Evolutionary conservation across 345 rosid genomes (phyloP), one percentile per base, ranked within the genome.

Genomic region (Arabis hirsuta): DNA sequence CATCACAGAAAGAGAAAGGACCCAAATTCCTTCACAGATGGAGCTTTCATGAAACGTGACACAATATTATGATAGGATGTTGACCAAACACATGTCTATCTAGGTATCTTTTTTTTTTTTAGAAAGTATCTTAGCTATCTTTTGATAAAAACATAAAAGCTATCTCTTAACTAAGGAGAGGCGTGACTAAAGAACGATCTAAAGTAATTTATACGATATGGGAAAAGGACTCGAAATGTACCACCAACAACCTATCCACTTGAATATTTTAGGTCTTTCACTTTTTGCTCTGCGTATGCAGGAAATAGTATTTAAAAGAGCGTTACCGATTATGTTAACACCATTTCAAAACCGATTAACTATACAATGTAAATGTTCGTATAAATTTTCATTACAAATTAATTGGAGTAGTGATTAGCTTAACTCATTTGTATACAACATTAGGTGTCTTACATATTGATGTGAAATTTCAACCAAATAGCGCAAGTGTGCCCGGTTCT

Each of bases 41-140:
- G 24, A 64, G 73, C 73, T 74, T 67, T 51, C 67, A 59, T 59
- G 45, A 66, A 74, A 66, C 78, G 73, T 74, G 73, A 67, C 41
- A 73, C 38, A 66, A 58, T 73, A 57, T 22, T 41, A 48, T 57
- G 32, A 67, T 67, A 7, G 11, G 62, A 74, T 74, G 55, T 59
- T 59, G 67, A 67, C 73, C 78, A 67, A 9, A 43, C 50, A 56
- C 62, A 55, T 42, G 54, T 55, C 31, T 44, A 12, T 64, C 10
- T 12, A 42, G 46, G 36, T 32, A 12, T 64, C 11, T 4, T 12
- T 4, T 36, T 36, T 36, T 36, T 7, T 36, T 36, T 7, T 36
- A 1, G 2, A 36, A 36, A 36, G 10, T 36, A 36, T 36, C 41
- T 36, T 36, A 36, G 41, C 41, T 7, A 34, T 7, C 38, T 34